Base-by-base conservation (phyloP, 2,329 filamentous ascomycete species). In the Diaporthe velutina region DNA sequence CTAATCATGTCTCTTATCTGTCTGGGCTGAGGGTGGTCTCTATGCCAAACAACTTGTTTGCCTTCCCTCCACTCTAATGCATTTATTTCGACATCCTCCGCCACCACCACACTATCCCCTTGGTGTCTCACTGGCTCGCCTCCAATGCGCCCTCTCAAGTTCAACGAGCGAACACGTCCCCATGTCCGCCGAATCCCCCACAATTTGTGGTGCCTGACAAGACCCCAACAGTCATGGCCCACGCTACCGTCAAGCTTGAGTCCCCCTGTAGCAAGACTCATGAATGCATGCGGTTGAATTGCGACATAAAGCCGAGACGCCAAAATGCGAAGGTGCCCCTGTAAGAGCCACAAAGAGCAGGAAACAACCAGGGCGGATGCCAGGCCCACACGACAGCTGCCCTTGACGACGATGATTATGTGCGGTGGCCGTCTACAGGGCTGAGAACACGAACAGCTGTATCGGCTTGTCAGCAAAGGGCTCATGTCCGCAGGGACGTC, bases 391-490 rank as follows among this genome's bases (percentile, higher is more conserved):
- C 33, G 48, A 68, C 50, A 66, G 55, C 48, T 38, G 48, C 73
- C 71, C 55, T 52, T 45, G 55, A 57, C 71, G 68, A 73, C 48
- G 33, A 61, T 75, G 30, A 35, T 68, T 75, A 64, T 42, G 35
- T 42, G 40, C 40, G 61, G 54, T 76, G 75, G 68, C 52, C 30
- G 42, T 78, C 73, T 80, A 82, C 73, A 82, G 76, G 58, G 80
- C 80, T 45, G 80, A 82, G 75, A 82, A 82, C 70, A 83, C 82
- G 68, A 83, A 83, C 61, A 83, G 80, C 82, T 83, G 30, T 4
- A 70, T 35, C 33, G 45, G 19, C 7, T 13, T 50, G 78, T 82
- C 74, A 83, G 80, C 55, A 70, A 45, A 13, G 17, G 55, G n/a
- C n/a, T 12, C 45, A 50, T 12, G 28, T 48, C 5, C 19, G 17